Evolutionary conservation across 2,329 filamentous ascomycete genomes (phyloP), one percentile per base, ranked within the genome.

Genomic region (Polytolypa hystricis): DNA sequence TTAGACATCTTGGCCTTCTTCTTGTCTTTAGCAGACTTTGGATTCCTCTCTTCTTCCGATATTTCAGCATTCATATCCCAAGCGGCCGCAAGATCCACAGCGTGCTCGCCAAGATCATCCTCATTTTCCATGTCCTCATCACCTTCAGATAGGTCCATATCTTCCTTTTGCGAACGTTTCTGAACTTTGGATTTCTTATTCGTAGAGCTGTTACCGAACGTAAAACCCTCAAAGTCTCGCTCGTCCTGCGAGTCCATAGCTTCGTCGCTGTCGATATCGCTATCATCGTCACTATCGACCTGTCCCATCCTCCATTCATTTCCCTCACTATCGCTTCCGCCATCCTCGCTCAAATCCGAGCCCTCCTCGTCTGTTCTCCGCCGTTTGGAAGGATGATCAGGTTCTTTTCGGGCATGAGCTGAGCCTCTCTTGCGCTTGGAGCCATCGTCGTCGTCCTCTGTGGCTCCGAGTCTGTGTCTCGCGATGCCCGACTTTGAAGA

Each of bases 191-290:
- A 40, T 35, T 52, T 55, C 40, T 53, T 47, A 34, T 56, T 63
- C 41, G 51, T 55, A n/a, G 69, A 69, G 46, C 70, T 74, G 20
- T 77, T 77, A 21, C 75, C 67, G 51, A 82, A 82, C 3, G 72
- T 74, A 50, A 80, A 93, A 8, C 77, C 83, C 45, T 85, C 77
- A 46, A 93, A 93, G 44, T 71, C 73, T 54, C 93, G 87, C 51
- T 91, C 79, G 51, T 94, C 87, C 50, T 84, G 91, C 46, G 84
- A 79, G 3, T 85, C 84, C 67, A 94, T 85, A 2, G 89, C 87
- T 51, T 93, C 84, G 54, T 83, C 79, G 46, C 74, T 80, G 53
- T 83, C 78, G 38, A 84, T 64, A 43, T 81, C 77, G 37, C 73
- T 77, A 49, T 83, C 79, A 43, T 81, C 71, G 36, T 80, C 77